phyloP scores from a whole-genome alignment of 1,284 basidiomycete genomes.

The Afroboletus lepidellus region DNA sequence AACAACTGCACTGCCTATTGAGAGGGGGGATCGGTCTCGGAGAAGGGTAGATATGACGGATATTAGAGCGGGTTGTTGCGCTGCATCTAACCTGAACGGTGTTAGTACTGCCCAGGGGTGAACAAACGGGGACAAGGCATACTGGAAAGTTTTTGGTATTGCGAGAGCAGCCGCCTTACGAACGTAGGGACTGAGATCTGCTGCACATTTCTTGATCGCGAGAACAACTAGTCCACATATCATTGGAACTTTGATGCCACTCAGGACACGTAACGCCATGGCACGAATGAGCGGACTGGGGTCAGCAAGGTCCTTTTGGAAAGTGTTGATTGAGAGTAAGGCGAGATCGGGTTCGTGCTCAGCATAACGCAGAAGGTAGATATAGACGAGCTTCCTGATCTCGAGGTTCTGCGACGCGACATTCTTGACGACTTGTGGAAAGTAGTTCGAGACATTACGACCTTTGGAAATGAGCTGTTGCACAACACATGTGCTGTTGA shows the following conservation, averaged over 20 bases:
- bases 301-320: constrained; percentile 95
- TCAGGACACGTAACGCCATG: constrained; percentile 93
- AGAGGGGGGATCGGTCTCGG: constrained; percentile 82
- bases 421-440: constrained; percentile 93
- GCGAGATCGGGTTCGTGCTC: constrained; percentile 92
- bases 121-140: constrained; percentile 28
- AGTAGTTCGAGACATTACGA: constrained; percentile 88
- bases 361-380: constrained; percentile 93
- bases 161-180: constrained; percentile 90
- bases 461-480: constrained; percentile 87
- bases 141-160: constrained; percentile 85
- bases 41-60: constrained; percentile 75
- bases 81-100: constrained; percentile 64
- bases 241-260: constrained; percentile 86
- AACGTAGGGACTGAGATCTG: constrained; percentile 91
- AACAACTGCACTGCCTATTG: constrained; percentile 82
- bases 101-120: neutral
- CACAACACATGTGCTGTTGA: constrained; percentile 9
- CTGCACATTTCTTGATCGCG: constrained; percentile 88
- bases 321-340: constrained; percentile 96
- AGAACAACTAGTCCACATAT: constrained; percentile 85
- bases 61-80: constrained; percentile 72
- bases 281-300: constrained; percentile 89
- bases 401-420: constrained; percentile 89
- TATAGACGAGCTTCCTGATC: constrained; percentile 96